Base-by-base conservation (phyloP, 495 filamentous ascomycete genomes). In the Lasiosphaeris hirsuta region DNA sequence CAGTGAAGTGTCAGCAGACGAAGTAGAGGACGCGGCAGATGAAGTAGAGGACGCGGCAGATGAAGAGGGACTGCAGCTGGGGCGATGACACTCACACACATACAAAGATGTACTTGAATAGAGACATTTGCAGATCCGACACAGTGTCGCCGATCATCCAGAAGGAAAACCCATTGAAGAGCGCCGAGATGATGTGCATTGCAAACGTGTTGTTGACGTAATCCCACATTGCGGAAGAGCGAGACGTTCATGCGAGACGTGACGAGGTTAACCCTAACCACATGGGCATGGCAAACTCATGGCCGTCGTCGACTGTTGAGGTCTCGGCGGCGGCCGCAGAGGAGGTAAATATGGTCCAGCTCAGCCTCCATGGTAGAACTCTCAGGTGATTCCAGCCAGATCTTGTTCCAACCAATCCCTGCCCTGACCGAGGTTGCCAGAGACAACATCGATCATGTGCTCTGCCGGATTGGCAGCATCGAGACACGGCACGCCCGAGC, bases 401-500 rank as follows among this genome's bases (percentile, higher is more conserved):
- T 78, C 48, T 86, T 75, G 46, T 81, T 80, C n/a, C n/a, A n/a
- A n/a, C 91, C 91, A 96, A 63, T 96, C 89, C 50, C 84, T 81
- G 44, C 86, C 81, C 14, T 83, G 59, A 39, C 56, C 60, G 17
- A 65, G 55, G 1, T 49, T 15, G 15, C 87, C 87, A 46, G 87
- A 88, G 64, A 91, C 90, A 38, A 89, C 84, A 63, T 92, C 89
- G 44, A 95, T 78, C 86, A 95, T 92, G 85, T 87, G 92, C 74
- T 95, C 90, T 1, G 90, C 90, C 37, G 74, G 74, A 64, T 85
- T 93, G 35, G 85, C 87, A 7, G 84, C 82, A 0, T 62, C 62
- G 10, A 85, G 83, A 63, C 88, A 92, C 10, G 75, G 75, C 8
- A 84, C 84, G 35, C 88, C 90, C n/a, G n/a, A n/a, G n/a, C n/a